These are phyloP conservation scores for Tetrapisispora arboricola DNA, from an alignment of 805 yeast species.

Conservation along the genomic window DNA sequence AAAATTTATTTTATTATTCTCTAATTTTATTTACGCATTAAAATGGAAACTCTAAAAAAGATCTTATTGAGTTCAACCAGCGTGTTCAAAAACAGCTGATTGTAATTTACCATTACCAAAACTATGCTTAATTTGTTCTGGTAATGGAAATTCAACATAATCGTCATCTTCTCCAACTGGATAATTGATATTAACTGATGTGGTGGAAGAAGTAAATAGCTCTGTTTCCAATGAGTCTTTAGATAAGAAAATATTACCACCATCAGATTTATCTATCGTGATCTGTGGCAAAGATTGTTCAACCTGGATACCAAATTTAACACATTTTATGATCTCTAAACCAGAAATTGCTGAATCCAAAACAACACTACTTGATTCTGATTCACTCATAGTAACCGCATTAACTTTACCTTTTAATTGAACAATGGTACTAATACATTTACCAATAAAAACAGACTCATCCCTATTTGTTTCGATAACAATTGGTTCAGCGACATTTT, in stretches of 20 bases:
- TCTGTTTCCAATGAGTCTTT: constrained; percentile 64
- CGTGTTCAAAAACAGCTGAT: constrained; percentile 72
- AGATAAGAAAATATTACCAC: constrained; percentile 71
- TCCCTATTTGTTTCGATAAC: constrained; percentile 69
- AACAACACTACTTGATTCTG: constrained; percentile 64
- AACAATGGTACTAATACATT: constrained; percentile 61
- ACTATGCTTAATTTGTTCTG: constrained; percentile 83
- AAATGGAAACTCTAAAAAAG: background rate
- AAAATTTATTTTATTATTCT: background rate
- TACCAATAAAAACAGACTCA: constrained; percentile 84
- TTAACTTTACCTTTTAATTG: constrained; percentile 87
- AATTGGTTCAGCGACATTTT: constrained; percentile 44
- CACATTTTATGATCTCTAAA: constrained; percentile 74
- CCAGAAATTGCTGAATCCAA: constrained; percentile 82
- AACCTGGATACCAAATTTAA: constrained; percentile 75
- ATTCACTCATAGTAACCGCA: constrained; percentile 70
- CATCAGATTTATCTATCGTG: constrained; percentile 80
- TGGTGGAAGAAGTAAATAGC: constrained; percentile 73
- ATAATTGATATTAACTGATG: constrained; percentile 75
- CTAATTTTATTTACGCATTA: background rate
- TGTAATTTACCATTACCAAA: constrained; percentile 51
- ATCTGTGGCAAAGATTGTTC: constrained; percentile 75
- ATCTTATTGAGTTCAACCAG: constrained; percentile 39
- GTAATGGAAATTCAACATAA: constrained; percentile 69
- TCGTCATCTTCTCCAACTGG: constrained; percentile 66